Percentiles rank a stretch among this genome's conserved stretches.
These are phyloP conservation scores for Apiotrichum akiyoshidainum DNA, from an alignment of 1,284 basidiomycete genomes.

Conservation along the genomic window DNA sequence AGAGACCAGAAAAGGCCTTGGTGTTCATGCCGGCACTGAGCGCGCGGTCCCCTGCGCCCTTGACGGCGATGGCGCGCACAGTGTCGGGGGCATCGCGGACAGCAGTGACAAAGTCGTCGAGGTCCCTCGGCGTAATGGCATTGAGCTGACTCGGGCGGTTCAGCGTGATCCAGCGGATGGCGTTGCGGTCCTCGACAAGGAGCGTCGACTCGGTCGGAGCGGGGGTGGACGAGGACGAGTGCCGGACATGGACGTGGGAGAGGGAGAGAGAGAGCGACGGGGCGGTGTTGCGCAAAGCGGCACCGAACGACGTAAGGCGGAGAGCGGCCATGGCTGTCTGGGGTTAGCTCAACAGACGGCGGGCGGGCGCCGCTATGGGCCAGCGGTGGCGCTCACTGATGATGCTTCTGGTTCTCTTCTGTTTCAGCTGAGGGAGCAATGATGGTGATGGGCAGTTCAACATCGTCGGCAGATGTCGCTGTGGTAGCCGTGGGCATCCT, in stretches of 20 bases:
- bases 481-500: too few species aligned
- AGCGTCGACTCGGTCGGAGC: not conserved
- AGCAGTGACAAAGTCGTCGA: slow-evolving; percentile 11
- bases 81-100: slow-evolving; percentile 10
- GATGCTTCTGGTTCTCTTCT: too few species aligned
- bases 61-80: slow-evolving; percentile 19
- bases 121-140: slow-evolving; percentile 13
- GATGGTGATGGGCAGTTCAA: too few species aligned
- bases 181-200: slow-evolving; percentile 8
- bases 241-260: not conserved
- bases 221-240: not conserved
- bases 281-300: too few species aligned
- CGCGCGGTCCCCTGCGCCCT: slow-evolving; percentile 5
- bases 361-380: too few species aligned
- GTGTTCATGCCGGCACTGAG: slow-evolving; percentile 24
- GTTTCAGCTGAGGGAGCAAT: too few species aligned
- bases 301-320: too few species aligned
- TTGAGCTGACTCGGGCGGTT: slow-evolving; percentile 16
- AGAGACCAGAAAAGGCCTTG: slow-evolving; percentile 12
- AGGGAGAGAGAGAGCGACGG: too few species aligned
- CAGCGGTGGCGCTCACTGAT: too few species aligned
- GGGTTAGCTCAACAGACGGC: too few species aligned
- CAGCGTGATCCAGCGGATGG: slow-evolving; percentile 17
- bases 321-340: too few species aligned
- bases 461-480: too few species aligned